Base-by-base conservation (phyloP, 768 basidiomycete genomes). In the Megacollybia marginata region DNA sequence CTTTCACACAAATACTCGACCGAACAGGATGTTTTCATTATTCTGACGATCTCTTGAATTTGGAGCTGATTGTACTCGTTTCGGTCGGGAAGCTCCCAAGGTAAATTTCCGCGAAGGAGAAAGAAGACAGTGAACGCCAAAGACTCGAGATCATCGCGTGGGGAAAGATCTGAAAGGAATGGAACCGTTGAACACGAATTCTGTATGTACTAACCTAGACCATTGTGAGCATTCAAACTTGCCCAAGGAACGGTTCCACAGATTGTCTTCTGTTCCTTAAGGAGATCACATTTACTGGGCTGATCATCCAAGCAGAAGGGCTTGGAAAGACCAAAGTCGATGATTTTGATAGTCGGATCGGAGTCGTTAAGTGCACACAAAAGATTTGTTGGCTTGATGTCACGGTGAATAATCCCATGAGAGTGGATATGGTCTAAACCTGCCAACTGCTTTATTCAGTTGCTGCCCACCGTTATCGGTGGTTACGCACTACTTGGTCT, bases 381-480 rank as follows among this genome's bases (percentile, higher is more conserved):
- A 16, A 57, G 49, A 31, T 58, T 58, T 44, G 49, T 44, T 13
- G 56, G 56, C 49, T 57, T 56, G 42, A 57, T 53, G 49, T 57
- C 56, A 16, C 56, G 48, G 32, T 49, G 48, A 16, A 57, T 49
- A 18, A 57, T 28, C 13, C 51, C 2, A 28, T 48, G 52, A 33
- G 56, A 55, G 47, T 57, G 57, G 31, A 58, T 42, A 33, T 19
- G 42, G 40, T 55, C 49, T 2, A 55, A 31, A 13, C 32, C 40
- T 16, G 53, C 10, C 16, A 55, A 28, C 54, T 55, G 33, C 15
- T 40, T 40, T 40, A 3, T 40, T 40, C 23, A 40, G 7, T 40
- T 5, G 8, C 19, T 5, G 19, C 15, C 19, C 5, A 40, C 15
- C 15, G 19, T 19, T 15, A 40, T 40, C 15, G 19, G 38, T 40